Evolutionary conservation across 805 yeast species (phyloP).

Genomic region (Citeromyces matritensis): DNA sequence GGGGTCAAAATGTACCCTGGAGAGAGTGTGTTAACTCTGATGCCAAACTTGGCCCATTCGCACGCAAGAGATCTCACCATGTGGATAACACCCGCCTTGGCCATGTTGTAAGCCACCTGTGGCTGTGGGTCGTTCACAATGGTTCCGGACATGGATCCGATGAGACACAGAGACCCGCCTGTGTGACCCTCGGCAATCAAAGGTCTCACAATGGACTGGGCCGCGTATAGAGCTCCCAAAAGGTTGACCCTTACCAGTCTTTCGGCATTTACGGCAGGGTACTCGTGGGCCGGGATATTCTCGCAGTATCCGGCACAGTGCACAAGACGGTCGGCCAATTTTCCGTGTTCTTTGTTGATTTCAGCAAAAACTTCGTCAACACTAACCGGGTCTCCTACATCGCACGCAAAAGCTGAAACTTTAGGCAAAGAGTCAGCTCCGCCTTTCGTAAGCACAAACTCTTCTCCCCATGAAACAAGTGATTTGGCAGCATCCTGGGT

Average conservation of each 20-base stretch:
- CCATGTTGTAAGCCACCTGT: conserved; percentile 69
- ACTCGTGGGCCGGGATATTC: conserved; percentile 63
- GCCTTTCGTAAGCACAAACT: conserved; percentile 11
- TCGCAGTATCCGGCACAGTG: conserved; percentile 83
- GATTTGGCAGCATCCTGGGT: conserved; percentile 39
- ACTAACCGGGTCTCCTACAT: conserved; percentile 47
- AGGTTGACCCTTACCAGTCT: conserved; percentile 56
- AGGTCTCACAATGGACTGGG: conserved; percentile 62
- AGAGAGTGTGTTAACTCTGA: conserved; percentile 63
- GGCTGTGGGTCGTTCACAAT: conserved; percentile 72
- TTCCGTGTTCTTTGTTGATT: conserved; percentile 38
- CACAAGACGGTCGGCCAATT: conserved; percentile 48
- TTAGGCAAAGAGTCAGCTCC: conserved; percentile 13
- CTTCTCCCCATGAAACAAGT: conserved; percentile 29
- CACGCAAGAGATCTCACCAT: conserved; percentile 61
- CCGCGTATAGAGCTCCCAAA: conserved; percentile 58
- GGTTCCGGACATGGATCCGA: conserved; percentile 72
- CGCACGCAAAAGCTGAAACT: conserved; percentile 56
- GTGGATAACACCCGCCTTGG: conserved; percentile 80
- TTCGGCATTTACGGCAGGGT: conserved; percentile 59
- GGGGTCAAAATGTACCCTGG: conserved; percentile 79
- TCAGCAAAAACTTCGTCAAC: conserved; percentile 46
- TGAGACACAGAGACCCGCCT: conserved; percentile 48
- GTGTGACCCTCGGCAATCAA: conserved; percentile 36
- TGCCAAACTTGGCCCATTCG: conserved; percentile 69